phyloP scores from a whole-genome alignment of 345 rosid species.

The Aurinia saxatilis region DNA sequence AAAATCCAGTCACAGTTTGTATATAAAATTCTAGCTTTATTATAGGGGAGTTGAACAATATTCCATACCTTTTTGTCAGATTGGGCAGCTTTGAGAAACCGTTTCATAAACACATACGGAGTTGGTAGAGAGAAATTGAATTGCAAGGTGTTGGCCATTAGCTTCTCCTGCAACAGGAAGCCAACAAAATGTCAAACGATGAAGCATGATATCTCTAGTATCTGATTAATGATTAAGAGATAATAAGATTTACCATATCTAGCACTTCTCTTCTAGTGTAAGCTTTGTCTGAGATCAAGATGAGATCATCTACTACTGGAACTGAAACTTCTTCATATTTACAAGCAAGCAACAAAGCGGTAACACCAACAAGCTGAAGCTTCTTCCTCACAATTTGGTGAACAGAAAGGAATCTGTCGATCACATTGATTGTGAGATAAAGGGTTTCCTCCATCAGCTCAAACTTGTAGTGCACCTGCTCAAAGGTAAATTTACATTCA shows the following conservation, averaged over 20 bases:
- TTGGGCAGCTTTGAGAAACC: constrained; percentile 79
- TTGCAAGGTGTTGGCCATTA: constrained; percentile 61
- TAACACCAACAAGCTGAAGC: constrained; percentile 93
- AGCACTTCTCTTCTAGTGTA: constrained; percentile 82
- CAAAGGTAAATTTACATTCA: not conserved
- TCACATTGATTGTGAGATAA: constrained; percentile 76
- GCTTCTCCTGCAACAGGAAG: constrained; percentile 60
- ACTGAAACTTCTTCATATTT: constrained; percentile 96
- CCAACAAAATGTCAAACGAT: not conserved
- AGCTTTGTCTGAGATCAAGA: constrained; percentile 87
- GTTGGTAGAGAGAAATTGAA: constrained; percentile 79
- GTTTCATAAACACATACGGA: constrained; percentile 81
- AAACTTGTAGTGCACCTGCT: constrained; percentile 95
- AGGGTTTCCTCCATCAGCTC: constrained; percentile 95
- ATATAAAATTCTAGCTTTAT: not conserved
- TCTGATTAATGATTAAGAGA: not conserved
- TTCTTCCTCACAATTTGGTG: constrained; percentile 63
- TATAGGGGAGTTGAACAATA: not conserved
- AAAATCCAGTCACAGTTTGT: not conserved
- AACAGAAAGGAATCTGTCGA: constrained; percentile 75
- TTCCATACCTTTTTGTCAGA: constrained; percentile 66
- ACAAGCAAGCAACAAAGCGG: constrained; percentile 96
- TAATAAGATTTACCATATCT: constrained; percentile 55
- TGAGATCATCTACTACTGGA: constrained; percentile 95
- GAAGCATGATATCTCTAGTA: not conserved